Conservation (phyloP, 768 basidiomycete species). For the Wakefieldia striispora region DNA sequence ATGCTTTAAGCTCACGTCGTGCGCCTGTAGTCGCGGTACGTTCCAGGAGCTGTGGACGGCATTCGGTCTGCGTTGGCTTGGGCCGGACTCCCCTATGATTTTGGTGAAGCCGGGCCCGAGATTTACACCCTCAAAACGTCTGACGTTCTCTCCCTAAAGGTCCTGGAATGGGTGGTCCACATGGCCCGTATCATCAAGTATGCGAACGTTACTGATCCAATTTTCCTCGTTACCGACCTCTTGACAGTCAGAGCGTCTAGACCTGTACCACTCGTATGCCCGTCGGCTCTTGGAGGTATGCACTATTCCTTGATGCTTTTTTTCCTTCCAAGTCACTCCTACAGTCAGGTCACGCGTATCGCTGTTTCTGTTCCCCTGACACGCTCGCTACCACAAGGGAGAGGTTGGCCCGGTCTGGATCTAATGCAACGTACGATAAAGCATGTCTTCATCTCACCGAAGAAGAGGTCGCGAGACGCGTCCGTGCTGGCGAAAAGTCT, state of each 20-base stretch:
- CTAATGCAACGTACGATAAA: slow-evolving; percentile 83
- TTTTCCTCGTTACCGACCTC: not conserved
- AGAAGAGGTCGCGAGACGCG: slow-evolving; percentile 84
- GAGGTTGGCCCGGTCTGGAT: slow-evolving; percentile 68
- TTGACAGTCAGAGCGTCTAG: slow-evolving; percentile 79
- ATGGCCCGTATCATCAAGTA: slow-evolving; percentile 88
- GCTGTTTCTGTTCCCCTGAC: slow-evolving; percentile 82
- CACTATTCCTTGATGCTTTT: not conserved
- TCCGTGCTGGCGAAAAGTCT: slow-evolving; percentile 72
- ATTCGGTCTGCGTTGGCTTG: slow-evolving; percentile 77
- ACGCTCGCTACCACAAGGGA: slow-evolving; percentile 67
- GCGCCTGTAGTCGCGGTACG: slow-evolving; percentile 61
- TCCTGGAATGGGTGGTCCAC: slow-evolving; percentile 70
- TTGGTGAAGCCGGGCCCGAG: slow-evolving; percentile 51
- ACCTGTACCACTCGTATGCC: slow-evolving; percentile 77
- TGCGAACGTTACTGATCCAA: not conserved
- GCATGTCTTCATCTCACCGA: slow-evolving; percentile 82
- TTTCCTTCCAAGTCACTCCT: not conserved
- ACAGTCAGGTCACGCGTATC: slow-evolving; percentile 87
- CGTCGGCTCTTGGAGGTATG: slow-evolving; percentile 73
- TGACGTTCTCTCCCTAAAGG: slow-evolving; percentile 43
- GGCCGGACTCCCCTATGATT: slow-evolving; percentile 91
- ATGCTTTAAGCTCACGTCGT: not conserved
- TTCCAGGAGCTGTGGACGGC: slow-evolving; percentile 81
- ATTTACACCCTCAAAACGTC: not conserved